These are phyloP conservation scores for Stagonosporopsis cucurbitacearum DNA, from an alignment of 2,329 filamentous ascomycete species.

Conservation along the genomic window DNA sequence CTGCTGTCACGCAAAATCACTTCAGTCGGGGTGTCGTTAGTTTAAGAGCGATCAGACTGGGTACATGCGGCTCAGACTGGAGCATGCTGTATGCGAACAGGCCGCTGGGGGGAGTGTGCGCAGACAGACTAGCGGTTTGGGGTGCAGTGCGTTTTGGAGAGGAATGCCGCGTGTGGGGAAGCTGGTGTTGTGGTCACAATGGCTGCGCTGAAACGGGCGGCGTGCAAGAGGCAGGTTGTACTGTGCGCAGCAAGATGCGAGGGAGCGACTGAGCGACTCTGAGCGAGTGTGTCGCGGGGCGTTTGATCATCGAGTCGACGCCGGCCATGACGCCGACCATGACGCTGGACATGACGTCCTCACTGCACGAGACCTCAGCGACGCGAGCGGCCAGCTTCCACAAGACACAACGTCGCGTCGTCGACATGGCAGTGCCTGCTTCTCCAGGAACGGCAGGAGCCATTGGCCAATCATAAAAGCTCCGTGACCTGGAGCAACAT, in stretches of 20 bases:
- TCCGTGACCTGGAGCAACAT: slow-evolving; percentile 16
- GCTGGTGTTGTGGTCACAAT: slow-evolving; percentile 13
- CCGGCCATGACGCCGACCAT: background rate
- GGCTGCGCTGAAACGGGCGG: slow-evolving; percentile 10
- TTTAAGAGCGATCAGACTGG: slow-evolving; percentile 18
- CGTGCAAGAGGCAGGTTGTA: background rate
- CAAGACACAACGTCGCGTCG: background rate
- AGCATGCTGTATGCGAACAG: background rate
- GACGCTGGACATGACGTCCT: slow-evolving; percentile 10
- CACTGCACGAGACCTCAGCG: slow-evolving; percentile 5
- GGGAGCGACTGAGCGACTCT: too few species aligned
- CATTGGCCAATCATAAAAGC: slow-evolving; percentile 17
- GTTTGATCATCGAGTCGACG: background rate
- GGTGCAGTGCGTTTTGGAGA: slow-evolving; percentile 7
- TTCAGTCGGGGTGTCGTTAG: slow-evolving; percentile 12
- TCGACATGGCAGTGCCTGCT: slow-evolving; percentile 1
- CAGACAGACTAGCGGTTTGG: slow-evolving; percentile 6
- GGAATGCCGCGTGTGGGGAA: slow-evolving; percentile 16
- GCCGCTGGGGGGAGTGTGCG: slow-evolving; percentile 2
- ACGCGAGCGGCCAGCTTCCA: background rate
- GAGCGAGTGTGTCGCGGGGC: background rate
- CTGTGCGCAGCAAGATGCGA: background rate
- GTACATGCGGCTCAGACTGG: slow-evolving; percentile 16
- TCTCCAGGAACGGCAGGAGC: slow-evolving; percentile 11
- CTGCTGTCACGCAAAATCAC: slow-evolving; percentile 14